Base-by-base conservation (phyloP, 2,329 filamentous ascomycete species). In the Coniochaeta hoffmannii region DNA sequence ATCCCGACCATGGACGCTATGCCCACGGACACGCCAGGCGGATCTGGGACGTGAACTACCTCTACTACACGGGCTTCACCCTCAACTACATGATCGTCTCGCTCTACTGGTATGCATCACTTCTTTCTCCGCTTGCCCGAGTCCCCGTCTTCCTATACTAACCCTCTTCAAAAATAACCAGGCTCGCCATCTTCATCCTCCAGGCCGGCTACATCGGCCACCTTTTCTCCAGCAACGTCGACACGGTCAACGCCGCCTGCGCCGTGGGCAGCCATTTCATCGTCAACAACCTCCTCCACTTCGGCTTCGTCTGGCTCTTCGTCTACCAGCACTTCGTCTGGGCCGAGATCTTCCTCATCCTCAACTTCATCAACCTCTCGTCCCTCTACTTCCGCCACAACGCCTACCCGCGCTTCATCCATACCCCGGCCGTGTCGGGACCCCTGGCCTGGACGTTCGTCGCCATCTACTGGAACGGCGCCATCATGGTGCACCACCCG, bases 371-470 rank as follows among this genome's bases (percentile, higher is more conserved):
- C 76, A 95, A 95, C 71, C 80, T 96, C 54, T 80, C 80, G 9
- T 78, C 81, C 34, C 80, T 92, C 31, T 96, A 96, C 75, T 91
- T 93, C 81, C 85, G 87, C 59, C 87, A 95, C 73, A 79, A 80
- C 19, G 81, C 80, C 0, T 86, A 87, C 55, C 83, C 88, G 4
- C 79, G 85, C 58, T 83, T 88, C 64, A 89, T 96, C 62, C 90
- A 96, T 71, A 74, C 85, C 11, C 83, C 89, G 6, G 85, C 85
- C 46, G 83, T 91, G 22, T 86, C 87, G 15, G 89, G 85, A 0
- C 91, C 91, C 6, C 76, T 96, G 62, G 89, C 87, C 1, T 96
- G 90, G 89, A 91, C 87, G 14, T 89, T 94, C 66, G 85, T 93
- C 14, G 88, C 89, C 30, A 78, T 96, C 54, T 93, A 92, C 76